Evolutionary conservation across 176 grass and related monocot genomes (phyloP), one percentile per base, ranked within the genome.

Genomic region (Cenchrus fungigraminus): DNA sequence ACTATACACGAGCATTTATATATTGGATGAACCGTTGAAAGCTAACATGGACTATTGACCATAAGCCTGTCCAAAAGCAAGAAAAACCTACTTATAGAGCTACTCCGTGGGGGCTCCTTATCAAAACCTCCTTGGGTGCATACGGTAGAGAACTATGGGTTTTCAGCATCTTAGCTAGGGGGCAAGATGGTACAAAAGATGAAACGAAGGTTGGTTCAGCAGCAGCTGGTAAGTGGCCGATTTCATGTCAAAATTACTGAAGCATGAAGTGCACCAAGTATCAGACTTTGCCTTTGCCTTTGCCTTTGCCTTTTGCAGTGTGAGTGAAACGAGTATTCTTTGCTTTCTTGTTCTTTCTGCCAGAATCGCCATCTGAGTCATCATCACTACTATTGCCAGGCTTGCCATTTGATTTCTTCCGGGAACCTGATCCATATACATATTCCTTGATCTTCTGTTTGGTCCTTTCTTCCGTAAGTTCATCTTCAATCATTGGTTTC

Each of bases 361-460:
- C 86, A 75, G 85, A 83, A 67, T 63, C 69, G 0, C 78, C 78
- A 77, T 91, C 83, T 2, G 83, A 86, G 53, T 95, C 87, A 0
- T 87, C 91, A 47, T 90, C 93, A 8, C 89, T 93, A 54, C 87
- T 90, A 25, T 91, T 76, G 22, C 76, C 87, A 60, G 80, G 80
- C 56, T 92, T 94, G 60, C 93, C 81, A 67, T 88, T 85, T 28
- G 49, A 65, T 87, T 94, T 98, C 80, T 87, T 95, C 62, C 32
- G 66, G 9, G 74, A 84, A 49, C 53, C 70, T 68, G 83, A 89
- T 67, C 85, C 87, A 52, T 94, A 90, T 63, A 98, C 83, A 15
- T 91, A 95, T 79, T 98, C 87, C 72, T 82, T 98, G 9, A 73
- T 37, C 62, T 90, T 98, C 74, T 82, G 87, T 61, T 85, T 90